phyloP scores from a whole-genome alignment of 495 filamentous ascomycete genomes.

The Aspergillus kassunensis region DNA sequence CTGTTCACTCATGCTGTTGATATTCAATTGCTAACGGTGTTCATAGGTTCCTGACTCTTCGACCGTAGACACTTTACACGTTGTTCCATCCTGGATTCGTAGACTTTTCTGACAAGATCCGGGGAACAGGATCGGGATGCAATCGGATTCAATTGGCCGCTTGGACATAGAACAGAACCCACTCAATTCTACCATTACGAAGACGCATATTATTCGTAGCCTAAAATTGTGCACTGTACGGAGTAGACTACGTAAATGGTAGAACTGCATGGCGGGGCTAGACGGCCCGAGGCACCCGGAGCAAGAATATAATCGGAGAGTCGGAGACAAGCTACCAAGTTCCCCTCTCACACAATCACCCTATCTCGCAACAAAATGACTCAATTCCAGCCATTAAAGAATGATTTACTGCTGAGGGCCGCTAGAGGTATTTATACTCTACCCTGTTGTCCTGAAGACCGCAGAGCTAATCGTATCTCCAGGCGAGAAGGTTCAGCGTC shows the following conservation, averaged over 20 bases:
- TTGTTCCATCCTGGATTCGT: not conserved
- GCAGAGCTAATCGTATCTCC: conserved; percentile 25
- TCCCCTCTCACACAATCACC: conserved; percentile 16
- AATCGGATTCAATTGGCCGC: not conserved
- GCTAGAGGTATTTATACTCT: conserved; percentile 63
- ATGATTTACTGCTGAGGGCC: conserved; percentile 83
- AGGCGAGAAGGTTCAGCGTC: conserved; percentile 87
- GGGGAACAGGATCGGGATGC: too few species aligned
- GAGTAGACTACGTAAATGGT: too few species aligned
- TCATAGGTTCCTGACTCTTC: not conserved
- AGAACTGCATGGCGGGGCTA: conserved; percentile 5
- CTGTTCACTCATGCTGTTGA: conserved; percentile 4
- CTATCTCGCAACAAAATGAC: conserved; percentile 45
- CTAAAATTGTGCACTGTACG: too few species aligned
- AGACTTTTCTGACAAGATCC: too few species aligned
- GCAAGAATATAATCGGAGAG: conserved; percentile 7
- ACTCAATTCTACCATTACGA: not conserved
- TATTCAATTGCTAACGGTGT: conserved; percentile 10
- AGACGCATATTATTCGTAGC: too few species aligned
- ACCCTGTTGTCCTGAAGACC: not conserved
- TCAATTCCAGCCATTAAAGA: conserved; percentile 76
- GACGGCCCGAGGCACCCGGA: conserved; percentile 15
- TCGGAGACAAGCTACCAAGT: conserved; percentile 9
- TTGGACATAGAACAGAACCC: not conserved
- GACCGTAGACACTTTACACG: not conserved